A percentile compares a stretch with the other conserved stretches of the same genome.
Evolutionary conservation across 345 rosid species (phyloP).

Genomic region (Sonneratia caseolaris): DNA sequence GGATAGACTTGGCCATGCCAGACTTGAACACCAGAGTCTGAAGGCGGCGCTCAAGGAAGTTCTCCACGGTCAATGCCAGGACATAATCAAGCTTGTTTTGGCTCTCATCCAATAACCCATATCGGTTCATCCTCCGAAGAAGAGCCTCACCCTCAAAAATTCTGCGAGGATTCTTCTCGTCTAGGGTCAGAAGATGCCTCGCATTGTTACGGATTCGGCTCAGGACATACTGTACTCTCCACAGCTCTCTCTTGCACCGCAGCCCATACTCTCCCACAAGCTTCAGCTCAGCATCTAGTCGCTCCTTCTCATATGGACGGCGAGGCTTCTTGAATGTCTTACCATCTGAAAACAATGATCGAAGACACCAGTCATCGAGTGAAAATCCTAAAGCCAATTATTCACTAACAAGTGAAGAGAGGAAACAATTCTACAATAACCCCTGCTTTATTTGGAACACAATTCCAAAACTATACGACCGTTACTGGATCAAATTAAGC

Average conservation of each 20-base stretch:
- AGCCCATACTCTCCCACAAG: slow-evolving; percentile 46
- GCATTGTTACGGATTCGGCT: slow-evolving; percentile 41
- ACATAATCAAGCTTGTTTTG: slow-evolving; percentile 51
- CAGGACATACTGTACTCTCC: slow-evolving; percentile 42
- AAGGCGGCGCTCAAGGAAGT: slow-evolving; percentile 37
- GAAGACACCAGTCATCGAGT: not conserved
- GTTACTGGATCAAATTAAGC: not conserved
- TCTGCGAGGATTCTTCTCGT: slow-evolving; percentile 38
- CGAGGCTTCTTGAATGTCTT: slow-evolving; percentile 46
- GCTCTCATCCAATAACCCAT: slow-evolving; percentile 37
- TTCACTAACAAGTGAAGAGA: too few relatives aligned
- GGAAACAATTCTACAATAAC: not conserved
- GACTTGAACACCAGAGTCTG: slow-evolving; percentile 43
- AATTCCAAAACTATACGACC: not conserved
- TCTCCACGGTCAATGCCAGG: slow-evolving; percentile 41
- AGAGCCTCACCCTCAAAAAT: slow-evolving; percentile 44
- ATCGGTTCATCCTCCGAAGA: slow-evolving; percentile 34
- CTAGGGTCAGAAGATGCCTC: slow-evolving; percentile 41
- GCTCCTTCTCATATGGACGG: slow-evolving; percentile 47
- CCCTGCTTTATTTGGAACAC: not conserved
- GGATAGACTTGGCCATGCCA: slow-evolving; percentile 50
- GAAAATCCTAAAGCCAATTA: not conserved
- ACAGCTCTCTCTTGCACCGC: slow-evolving; percentile 38
- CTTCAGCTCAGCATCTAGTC: slow-evolving; percentile 44
- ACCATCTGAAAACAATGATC: slow-evolving; percentile 23